Base-by-base conservation (phyloP, 1,284 basidiomycete genomes). In the Trichosporon ovoides region DNA sequence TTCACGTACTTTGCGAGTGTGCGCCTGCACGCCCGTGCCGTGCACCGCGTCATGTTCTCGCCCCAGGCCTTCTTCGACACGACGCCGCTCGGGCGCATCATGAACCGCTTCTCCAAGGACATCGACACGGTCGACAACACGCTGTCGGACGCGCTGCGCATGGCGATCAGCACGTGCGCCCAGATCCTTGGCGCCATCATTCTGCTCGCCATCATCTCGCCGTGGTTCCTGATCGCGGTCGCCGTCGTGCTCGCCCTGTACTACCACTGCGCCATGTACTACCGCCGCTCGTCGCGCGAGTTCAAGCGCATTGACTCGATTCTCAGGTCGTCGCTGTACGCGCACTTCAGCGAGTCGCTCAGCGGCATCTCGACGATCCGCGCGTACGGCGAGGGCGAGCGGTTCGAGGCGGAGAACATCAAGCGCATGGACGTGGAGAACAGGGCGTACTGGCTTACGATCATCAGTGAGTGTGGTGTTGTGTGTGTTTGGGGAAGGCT, bases 11-110 rank as follows among this genome's bases (percentile, higher is more conserved):
- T 85, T 69, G 86, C 89, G 0, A 84, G 83, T 22, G 78, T 79
- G 52, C 66, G 69, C 6, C 71, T 87, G 31, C 84, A 86, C 66
- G 67, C 73, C 16, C 75, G 73, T 43, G 84, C 87, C 1, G 84
- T 88, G 57, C 73, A 78, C 6, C 81, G 85, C 31, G 81, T 90
- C 38, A 82, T 82, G 69, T 81, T 84, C 64, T 86, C 88, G 0
- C 90, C 90, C 0, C 91, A 91, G 85, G 84, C 84, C 5, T 92
- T 91, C 80, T 93, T 91, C 69, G 91, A 94, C 71, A 91, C 89
- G 0, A 92, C 89, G 0, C 92, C 92, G 7, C 80, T 93, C 13
- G 92, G 93, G 13, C 86, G 92, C 24, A 66, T 68, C 65, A 70
- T 73, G 67, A 71, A 73, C 57, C 64, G 73, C 31, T 71, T 74